A percentile compares a stretch with the other conserved stretches of the same genome.
phyloP scores from a whole-genome alignment of 2,329 filamentous ascomycete species.

The Xylariomycetidae sp. region DNA sequence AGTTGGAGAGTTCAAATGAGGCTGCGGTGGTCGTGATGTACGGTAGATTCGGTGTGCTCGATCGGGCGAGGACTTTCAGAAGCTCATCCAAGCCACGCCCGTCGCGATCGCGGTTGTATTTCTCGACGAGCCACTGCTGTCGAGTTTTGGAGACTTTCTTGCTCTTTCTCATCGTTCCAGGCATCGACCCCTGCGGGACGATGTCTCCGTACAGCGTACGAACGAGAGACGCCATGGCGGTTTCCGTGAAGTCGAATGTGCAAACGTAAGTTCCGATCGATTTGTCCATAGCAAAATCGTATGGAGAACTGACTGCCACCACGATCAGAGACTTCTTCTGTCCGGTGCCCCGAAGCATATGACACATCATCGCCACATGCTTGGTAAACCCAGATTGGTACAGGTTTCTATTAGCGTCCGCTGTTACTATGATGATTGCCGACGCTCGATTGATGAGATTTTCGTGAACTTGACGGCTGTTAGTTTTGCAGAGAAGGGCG shows the following conservation, averaged over 20 bases:
- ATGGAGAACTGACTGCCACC: slow-evolving; percentile 88
- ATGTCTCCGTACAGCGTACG: slow-evolving; percentile 77
- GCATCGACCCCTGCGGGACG: slow-evolving; percentile 51
- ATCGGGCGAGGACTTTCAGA: slow-evolving; percentile 62
- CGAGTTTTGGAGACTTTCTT: slow-evolving; percentile 83
- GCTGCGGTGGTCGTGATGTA: slow-evolving; percentile 67
- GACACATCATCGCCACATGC: slow-evolving; percentile 93
- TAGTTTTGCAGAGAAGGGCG: slow-evolving; percentile 6
- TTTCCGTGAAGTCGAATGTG: slow-evolving; percentile 95
- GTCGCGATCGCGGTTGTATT: slow-evolving; percentile 77
- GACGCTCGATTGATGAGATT: slow-evolving; percentile 84
- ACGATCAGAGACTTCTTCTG: slow-evolving; percentile 88
- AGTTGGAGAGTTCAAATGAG: slow-evolving; percentile 68
- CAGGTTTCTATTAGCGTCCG: slow-evolving; percentile 87
- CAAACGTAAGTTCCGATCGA: slow-evolving; percentile 89
- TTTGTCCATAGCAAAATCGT: slow-evolving; percentile 92
- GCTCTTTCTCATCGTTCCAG: slow-evolving; percentile 76
- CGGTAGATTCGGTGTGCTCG: slow-evolving; percentile 58
- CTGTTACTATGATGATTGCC: slow-evolving; percentile 84
- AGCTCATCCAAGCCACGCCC: slow-evolving; percentile 67
- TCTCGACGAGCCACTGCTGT: slow-evolving; percentile 91
- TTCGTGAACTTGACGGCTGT: slow-evolving; percentile 60
- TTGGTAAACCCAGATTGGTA: slow-evolving; percentile 96
- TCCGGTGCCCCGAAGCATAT: slow-evolving; percentile 67
- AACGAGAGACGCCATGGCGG: slow-evolving; percentile 77